Evolutionary conservation across 257 asterid genomes (phyloP).

Genomic region (Jasminum sambac): DNA sequence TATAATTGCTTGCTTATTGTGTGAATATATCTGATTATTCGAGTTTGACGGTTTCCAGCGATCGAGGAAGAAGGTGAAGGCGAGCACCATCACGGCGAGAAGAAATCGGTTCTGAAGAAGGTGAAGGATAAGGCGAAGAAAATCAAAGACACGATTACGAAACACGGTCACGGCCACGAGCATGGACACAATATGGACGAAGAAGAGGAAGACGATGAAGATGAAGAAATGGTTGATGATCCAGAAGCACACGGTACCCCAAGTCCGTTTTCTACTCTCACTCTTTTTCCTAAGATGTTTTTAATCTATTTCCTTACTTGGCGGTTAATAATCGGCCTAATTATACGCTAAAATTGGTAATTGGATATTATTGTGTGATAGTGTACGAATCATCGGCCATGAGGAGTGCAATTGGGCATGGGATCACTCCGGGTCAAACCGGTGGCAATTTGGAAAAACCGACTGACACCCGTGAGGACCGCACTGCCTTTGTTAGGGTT

Average conservation of each 20-base stretch:
- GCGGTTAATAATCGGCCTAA: neutral
- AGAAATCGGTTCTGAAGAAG: slow-evolving; percentile 67
- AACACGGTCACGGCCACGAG: slow-evolving; percentile 43
- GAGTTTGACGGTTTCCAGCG: neutral
- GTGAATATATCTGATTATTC: neutral
- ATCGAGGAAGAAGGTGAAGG: slow-evolving; percentile 37
- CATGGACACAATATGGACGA: slow-evolving; percentile 18
- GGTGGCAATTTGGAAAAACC: slow-evolving; percentile 39
- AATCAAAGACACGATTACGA: slow-evolving; percentile 54
- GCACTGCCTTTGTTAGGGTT: neutral
- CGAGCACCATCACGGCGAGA: slow-evolving; percentile 49
- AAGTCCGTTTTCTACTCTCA: slow-evolving; percentile 28
- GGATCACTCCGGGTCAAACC: slow-evolving; percentile 34
- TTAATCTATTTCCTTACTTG: neutral
- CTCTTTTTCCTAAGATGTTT: neutral
- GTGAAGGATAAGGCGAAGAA: slow-evolving; percentile 80
- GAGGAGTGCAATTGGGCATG: slow-evolving; percentile 28
- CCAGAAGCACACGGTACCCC: slow-evolving; percentile 61
- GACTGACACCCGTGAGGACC: too few relatives aligned
- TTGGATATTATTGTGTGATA: slow-evolving; percentile 2
- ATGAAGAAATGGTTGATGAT: slow-evolving; percentile 44
- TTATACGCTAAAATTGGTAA: neutral
- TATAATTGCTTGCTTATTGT: neutral
- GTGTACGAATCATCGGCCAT: slow-evolving; percentile 36
- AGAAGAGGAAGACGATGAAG: slow-evolving; percentile 33